A percentile compares a stretch with the other conserved stretches of the same genome.
Conservation (phyloP, 805 yeast genomes). For the Hemisphaericaspora nanyangensis region DNA sequence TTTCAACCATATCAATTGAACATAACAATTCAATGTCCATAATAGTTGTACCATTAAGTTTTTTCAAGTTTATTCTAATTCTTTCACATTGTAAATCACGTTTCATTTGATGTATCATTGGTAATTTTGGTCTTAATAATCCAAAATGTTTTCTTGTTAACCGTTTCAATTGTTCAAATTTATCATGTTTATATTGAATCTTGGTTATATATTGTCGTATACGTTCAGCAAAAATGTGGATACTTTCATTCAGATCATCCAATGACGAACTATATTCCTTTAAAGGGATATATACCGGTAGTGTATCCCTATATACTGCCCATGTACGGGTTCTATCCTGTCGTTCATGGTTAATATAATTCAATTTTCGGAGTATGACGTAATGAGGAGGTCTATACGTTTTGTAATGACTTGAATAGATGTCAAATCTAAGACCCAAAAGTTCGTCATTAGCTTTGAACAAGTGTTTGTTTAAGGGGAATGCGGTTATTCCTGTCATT, state of each 20-base stretch:
- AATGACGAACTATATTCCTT: conserved; percentile 13
- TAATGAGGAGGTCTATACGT: conserved; percentile 44
- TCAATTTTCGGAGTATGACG: conserved; percentile 31
- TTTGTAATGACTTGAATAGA: conserved; percentile 19
- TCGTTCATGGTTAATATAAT: conserved; percentile 5
- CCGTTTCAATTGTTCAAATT: conserved; percentile 14
- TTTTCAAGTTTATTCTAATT: conserved; percentile 9
- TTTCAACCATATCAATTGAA: conserved; percentile 15
- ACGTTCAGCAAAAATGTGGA: conserved; percentile 17
- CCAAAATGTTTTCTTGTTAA: conserved; percentile 11
- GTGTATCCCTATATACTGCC: conserved; percentile 33
- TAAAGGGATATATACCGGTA: conserved; percentile 30
- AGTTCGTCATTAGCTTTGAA: conserved; percentile 25
- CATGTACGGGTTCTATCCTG: conserved; percentile 13
- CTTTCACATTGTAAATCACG: conserved; percentile 25
- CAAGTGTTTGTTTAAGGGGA: conserved; percentile 41
- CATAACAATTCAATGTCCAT: conserved; percentile 20
- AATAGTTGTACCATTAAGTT: background rate
- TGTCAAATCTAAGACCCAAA: conserved; percentile 51
- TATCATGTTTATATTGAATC: conserved; percentile 32
- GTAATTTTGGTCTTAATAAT: background rate
- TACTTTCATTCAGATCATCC: conserved; percentile 8
- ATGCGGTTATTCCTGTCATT: conserved; percentile 48
- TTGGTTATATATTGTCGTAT: conserved; percentile 20
- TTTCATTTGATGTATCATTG: conserved; percentile 13